These are phyloP conservation scores for Umbelopsis ramanniana DNA, from an alignment of 192 early-diverging fungal genomes.

Conservation along the genomic window DNA sequence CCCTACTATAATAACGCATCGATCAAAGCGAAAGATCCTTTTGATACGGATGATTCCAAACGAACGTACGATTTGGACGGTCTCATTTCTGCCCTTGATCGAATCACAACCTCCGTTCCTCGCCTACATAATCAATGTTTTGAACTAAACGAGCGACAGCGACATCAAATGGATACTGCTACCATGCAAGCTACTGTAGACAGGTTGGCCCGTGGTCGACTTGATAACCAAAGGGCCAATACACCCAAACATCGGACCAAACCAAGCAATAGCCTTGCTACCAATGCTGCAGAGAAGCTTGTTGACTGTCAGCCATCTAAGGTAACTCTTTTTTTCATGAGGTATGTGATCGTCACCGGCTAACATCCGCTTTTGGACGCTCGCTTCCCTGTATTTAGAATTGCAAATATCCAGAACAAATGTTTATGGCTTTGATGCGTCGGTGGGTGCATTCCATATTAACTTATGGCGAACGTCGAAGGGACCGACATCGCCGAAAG, in stretches of 20 bases:
- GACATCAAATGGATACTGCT: not conserved
- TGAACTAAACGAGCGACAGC: conserved; percentile 1
- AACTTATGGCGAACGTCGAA: conserved; percentile 12
- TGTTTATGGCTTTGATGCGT: conserved; percentile 15
- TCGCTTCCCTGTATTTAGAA: not conserved
- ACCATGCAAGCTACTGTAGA: not conserved
- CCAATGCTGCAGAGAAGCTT: not conserved
- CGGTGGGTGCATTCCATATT: conserved; percentile 1
- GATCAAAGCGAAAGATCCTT: not conserved
- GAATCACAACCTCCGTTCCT: not conserved
- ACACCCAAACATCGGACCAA: not conserved
- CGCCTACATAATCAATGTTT: conserved; percentile 11
- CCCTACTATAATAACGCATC: not conserved
- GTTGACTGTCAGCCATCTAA: no score
- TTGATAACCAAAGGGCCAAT: conserved; percentile 9
- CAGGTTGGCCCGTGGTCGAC: not conserved
- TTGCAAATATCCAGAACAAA: conserved; percentile 1
- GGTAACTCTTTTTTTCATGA: not conserved
- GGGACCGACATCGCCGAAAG: conserved; percentile 6
- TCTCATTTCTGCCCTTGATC: not conserved
- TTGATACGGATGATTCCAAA: not conserved
- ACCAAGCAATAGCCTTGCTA: not conserved
- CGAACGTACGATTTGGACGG: not conserved
- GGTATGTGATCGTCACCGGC: not conserved
- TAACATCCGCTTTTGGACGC: no score